Evolutionary conservation across 129 eudicot genomes (phyloP).

Genomic region (Erigeron canadensis): DNA sequence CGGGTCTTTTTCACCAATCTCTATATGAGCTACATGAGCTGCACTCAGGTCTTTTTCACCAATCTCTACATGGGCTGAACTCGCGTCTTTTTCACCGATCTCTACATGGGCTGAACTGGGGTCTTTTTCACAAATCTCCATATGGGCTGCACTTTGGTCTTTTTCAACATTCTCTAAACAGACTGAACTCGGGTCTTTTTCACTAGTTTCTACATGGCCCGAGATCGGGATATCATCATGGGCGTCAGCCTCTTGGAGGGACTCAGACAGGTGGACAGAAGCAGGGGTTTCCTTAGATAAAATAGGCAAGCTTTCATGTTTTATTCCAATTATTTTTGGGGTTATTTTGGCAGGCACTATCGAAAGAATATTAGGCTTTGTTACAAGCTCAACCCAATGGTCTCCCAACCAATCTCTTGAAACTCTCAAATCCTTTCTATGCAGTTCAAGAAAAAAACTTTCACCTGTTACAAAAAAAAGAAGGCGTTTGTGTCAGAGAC

Average conservation of each 20-base stretch:
- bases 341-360: constrained; percentile 38
- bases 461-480: constrained; percentile 55
- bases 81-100: constrained; percentile 13
- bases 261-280: constrained; percentile 23
- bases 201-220: constrained; percentile 9
- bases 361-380: constrained; percentile 50
- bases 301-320: constrained; percentile 34
- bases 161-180: not conserved
- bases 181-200: constrained; percentile 4
- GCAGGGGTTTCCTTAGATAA: constrained; percentile 30
- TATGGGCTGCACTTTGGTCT: not conserved
- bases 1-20: constrained; percentile 2
- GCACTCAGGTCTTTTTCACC: constrained; percentile 14
- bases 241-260: constrained; percentile 25
- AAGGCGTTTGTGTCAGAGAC: not conserved
- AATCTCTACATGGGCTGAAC: not conserved
- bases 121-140: not conserved
- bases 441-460: constrained; percentile 47
- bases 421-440: constrained; percentile 53
- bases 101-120: not conserved
- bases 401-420: constrained; percentile 92
- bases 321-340: constrained; percentile 25
- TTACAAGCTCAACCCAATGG: constrained; percentile 71
- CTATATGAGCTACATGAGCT: constrained; percentile 10
- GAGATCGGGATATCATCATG: constrained; percentile 18